These are phyloP conservation scores for Boehmeria nivea DNA, from an alignment of 306 rosid species.

Conservation along the genomic window DNA sequence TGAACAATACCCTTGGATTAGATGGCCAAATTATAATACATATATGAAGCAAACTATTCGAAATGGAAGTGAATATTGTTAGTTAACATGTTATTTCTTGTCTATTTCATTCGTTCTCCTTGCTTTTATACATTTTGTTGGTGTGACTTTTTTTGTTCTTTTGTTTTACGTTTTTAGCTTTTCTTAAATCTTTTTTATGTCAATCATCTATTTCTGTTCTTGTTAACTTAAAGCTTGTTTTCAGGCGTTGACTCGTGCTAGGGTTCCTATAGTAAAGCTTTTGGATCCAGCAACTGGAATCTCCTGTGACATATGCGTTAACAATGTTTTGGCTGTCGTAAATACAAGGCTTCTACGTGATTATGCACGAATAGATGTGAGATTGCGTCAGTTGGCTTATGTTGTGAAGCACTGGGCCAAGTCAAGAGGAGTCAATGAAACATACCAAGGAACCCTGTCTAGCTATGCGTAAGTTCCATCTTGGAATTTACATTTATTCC, in stretches of 20 bases:
- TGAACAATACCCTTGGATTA: no score
- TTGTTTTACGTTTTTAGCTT: no score
- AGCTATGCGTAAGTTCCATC: slow-evolving; percentile 89
- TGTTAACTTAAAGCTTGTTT: slow-evolving; percentile 16
- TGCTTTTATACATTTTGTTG: no score
- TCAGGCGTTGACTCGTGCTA: slow-evolving; percentile 92
- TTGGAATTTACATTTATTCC: not conserved
- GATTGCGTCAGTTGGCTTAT: slow-evolving; percentile 76
- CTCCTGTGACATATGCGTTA: slow-evolving; percentile 94
- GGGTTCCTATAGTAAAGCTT: slow-evolving; percentile 98
- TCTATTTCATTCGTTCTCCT: no score
- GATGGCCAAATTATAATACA: no score
- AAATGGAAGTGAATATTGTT: no score
- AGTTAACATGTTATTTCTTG: no score
- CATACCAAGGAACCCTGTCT: slow-evolving; percentile 95
- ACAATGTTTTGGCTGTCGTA: slow-evolving; percentile 88
- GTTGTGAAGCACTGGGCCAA: slow-evolving; percentile 97
- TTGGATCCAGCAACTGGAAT: slow-evolving; percentile 87
- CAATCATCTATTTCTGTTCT: no score
- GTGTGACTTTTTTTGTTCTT: no score
- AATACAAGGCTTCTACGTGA: slow-evolving; percentile 91
- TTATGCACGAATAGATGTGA: slow-evolving; percentile 67
- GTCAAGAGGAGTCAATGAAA: slow-evolving; percentile 93
- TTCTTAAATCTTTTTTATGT: no score
- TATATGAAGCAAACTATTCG: no score